Base-by-base conservation (phyloP, 768 basidiomycete genomes). In the Amanita brunnescens region DNA sequence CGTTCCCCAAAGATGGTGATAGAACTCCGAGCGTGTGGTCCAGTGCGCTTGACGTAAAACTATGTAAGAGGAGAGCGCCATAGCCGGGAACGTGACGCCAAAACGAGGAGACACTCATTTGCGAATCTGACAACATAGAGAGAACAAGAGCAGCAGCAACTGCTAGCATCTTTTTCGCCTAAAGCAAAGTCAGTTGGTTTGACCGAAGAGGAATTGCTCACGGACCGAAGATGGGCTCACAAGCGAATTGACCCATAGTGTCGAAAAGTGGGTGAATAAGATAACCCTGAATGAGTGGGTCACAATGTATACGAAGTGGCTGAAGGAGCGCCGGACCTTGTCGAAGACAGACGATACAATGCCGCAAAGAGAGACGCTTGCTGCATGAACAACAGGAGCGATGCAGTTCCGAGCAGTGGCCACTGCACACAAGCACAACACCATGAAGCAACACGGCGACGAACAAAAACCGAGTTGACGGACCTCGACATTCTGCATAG, bases 281-380 rank as follows among this genome's bases (percentile, higher is more conserved):
- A 86, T 71, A 29, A 86, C 82, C 46, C 88, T 91, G 51, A 2
- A 55, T 32, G 33, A n/a, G 38, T 47, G n/a, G 33, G n/a, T 43
- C 13, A 41, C 7, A 49, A 21, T 49, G 32, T 57, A 40, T 38
- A 39, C 33, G 26, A 26, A 34, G 3, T 32, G 30, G 43, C 29
- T 32, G 32, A 20, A n/a, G 23, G 40, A 45, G n/a, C 29, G 32
- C 59, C 76, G 47, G 62, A 87, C 88, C 84, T 79, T 53, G 76
- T 71, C 1, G 85, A 75, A 37, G 88, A 74, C 18, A 90, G 67
- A 40, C 84, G 74, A 58, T 79, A 83, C 47, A 91, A 66, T 14
- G 85, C 85, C 2, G 79, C 80, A 60, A 86, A 78, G 35, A 90
- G 65, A 44, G 79, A 76, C 5, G 76, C 79, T 52, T 85, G 79